Evolutionary conservation across 768 basidiomycete species (phyloP).

Genomic region (Amanita phalloides): DNA sequence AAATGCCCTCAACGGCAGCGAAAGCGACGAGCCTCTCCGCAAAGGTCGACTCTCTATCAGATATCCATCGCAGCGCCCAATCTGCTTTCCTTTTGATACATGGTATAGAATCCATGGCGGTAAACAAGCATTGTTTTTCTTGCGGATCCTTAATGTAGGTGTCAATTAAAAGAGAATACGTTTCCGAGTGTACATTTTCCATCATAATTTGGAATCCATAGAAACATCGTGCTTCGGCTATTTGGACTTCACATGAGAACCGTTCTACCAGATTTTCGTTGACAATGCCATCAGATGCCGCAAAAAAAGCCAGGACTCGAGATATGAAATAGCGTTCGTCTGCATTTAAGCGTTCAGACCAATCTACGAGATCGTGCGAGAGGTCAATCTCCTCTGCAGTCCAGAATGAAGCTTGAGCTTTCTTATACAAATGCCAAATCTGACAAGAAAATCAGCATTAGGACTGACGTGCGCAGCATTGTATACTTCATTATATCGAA

Average conservation of each 20-base stretch:
- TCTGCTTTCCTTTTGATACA: constrained; percentile 89
- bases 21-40: constrained; percentile 90
- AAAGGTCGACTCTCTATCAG: constrained; percentile 70
- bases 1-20: constrained; percentile 95
- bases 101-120: constrained; percentile 89
- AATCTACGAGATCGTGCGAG: constrained; percentile 81
- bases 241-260: constrained; percentile 91
- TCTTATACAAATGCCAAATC: constrained; percentile 99
- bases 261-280: constrained; percentile 96
- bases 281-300: constrained; percentile 94
- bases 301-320: constrained; percentile 94
- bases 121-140: constrained; percentile 75
- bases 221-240: constrained; percentile 91
- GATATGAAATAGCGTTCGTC: constrained; percentile 90
- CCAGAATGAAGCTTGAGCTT: constrained; percentile 93
- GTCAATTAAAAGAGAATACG: constrained; percentile 95
- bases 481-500: constrained; percentile 82
- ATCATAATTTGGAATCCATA: constrained; percentile 99
- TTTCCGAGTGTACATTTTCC: constrained; percentile 97
- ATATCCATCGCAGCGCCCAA: constrained; percentile 93
- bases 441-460: constrained; percentile 17
- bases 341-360: constrained; percentile 75
- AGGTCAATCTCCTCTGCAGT: constrained; percentile 93
- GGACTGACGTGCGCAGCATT: too few species aligned
- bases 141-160: constrained; percentile 84